Base-by-base conservation (phyloP, 192 early-diverging fungal species). In the Coemansia sp. region DNA sequence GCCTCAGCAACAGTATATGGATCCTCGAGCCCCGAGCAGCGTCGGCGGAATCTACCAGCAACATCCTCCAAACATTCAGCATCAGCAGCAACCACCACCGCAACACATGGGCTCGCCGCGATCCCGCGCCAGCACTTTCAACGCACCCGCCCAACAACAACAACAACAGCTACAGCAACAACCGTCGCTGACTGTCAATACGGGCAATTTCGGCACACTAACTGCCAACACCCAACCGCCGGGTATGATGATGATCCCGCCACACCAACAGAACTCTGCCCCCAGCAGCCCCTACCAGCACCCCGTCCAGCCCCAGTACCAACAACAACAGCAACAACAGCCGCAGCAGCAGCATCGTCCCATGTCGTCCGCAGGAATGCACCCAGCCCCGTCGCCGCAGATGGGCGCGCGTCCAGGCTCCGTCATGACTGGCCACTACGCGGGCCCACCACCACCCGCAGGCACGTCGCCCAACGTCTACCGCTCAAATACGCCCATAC, bases 121-220 rank as follows among this genome's bases (percentile, higher is more conserved):
- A 35, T 70, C 73, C 44, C 74, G 74, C 2, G 64, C 79, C 1
- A 75, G 66, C 50, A 76, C 79, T 6, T 81, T 66, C 36, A 81
- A 81, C 17, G 78, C 59, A 21, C 46, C 46, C 19, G 59, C 73
- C 16, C 41, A 13, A 14, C n/a, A 31, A 33, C 17, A 16, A 6
- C 44, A 27, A 27, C 24, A 27, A 27, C 24, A 27, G n/a, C n/a
- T n/a, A 27, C 24, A 27, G 24, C n/a, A 31, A 33, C 17, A 16
- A 10, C 44, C 27, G 62, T 21, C 39, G 10, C 14, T 16, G 2
- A 46, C 36, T 7, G 64, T 63, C 4, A 71, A 73, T 34, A 76
- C 74, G 5, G 79, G 79, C 8, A 69, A 76, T 8, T 76, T 81
- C 40, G 74, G 74, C 19, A 70, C 79, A n/a, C 64, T 81, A 45